Evolutionary conservation across 345 rosid species (phyloP).

Genomic region (Camelina laxa): DNA sequence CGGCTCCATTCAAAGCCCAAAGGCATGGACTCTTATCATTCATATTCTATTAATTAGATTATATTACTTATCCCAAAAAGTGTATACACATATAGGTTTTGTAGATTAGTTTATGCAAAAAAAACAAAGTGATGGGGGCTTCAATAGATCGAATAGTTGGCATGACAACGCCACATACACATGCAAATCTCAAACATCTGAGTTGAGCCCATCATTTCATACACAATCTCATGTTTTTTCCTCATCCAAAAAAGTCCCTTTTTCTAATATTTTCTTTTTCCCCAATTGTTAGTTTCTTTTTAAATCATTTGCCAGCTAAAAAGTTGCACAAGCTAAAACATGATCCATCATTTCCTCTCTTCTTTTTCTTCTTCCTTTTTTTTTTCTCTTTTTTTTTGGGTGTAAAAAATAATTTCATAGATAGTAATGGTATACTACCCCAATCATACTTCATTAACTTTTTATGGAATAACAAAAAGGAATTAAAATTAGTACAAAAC

Average conservation of each 20-base stretch:
- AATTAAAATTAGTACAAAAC: too few species aligned
- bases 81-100: not conserved
- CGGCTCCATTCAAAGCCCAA: too few species aligned
- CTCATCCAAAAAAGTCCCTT: slow-evolving; percentile 20
- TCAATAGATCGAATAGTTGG: slow-evolving; percentile 35
- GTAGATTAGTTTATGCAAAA: slow-evolving; percentile 12
- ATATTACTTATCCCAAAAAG: not conserved
- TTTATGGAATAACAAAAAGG: not conserved
- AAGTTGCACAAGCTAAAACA: slow-evolving; percentile 44
- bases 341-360: slow-evolving; percentile 34
- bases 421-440: not conserved
- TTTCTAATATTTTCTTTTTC: not conserved
- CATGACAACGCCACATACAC: slow-evolving; percentile 45
- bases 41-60: too few species aligned
- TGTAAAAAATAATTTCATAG: slow-evolving; percentile 4
- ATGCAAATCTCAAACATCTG: slow-evolving; percentile 38
- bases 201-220: slow-evolving; percentile 48
- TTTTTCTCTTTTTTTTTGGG: not conserved
- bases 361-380: too few species aligned
- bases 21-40: too few species aligned
- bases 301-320: slow-evolving; percentile 41
- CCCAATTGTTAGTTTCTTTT: not conserved
- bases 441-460: not conserved
- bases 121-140: slow-evolving; percentile 20
- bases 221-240: slow-evolving; percentile 42